phyloP scores from a whole-genome alignment of 2,329 filamentous ascomycete species.

The Phyllosticta paracitricarpa region DNA sequence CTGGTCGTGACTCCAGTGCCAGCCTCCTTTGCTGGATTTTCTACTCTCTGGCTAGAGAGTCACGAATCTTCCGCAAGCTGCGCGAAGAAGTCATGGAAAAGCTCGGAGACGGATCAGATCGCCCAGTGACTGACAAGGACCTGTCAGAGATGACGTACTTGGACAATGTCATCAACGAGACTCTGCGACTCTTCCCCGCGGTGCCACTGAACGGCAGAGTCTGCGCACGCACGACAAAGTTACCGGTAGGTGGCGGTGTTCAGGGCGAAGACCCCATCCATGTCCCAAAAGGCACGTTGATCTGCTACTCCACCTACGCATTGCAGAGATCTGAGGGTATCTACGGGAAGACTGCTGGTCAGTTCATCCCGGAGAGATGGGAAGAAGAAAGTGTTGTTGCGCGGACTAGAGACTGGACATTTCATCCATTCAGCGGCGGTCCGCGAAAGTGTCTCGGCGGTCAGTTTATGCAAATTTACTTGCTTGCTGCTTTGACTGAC shows the following conservation, averaged over 20 bases:
- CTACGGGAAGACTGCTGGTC: constrained; percentile 15
- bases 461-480: background rate
- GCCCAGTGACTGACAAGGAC: background rate
- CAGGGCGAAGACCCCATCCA: constrained; percentile 11
- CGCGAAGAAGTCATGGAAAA: constrained; percentile 17
- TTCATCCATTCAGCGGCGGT: background rate
- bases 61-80: constrained; percentile 33
- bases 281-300: constrained; percentile 13
- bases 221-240: constrained; percentile 12
- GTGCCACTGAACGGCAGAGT: constrained; percentile 13
- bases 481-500: background rate
- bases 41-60: constrained; percentile 21
- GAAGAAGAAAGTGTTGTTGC: background rate
- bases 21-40: background rate
- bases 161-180: constrained; percentile 9
- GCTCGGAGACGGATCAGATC: background rate
- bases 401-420: background rate
- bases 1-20: background rate
- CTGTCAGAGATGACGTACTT: constrained; percentile 9
- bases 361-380: constrained; percentile 17
- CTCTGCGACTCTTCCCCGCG: constrained; percentile 9
- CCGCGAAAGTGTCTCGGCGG: background rate
- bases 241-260: constrained; percentile 14
- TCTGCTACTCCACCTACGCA: constrained; percentile 12
- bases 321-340: constrained; percentile 15